phyloP scores from a whole-genome alignment of 305 asterid genomes.

The Lippia alba region DNA sequence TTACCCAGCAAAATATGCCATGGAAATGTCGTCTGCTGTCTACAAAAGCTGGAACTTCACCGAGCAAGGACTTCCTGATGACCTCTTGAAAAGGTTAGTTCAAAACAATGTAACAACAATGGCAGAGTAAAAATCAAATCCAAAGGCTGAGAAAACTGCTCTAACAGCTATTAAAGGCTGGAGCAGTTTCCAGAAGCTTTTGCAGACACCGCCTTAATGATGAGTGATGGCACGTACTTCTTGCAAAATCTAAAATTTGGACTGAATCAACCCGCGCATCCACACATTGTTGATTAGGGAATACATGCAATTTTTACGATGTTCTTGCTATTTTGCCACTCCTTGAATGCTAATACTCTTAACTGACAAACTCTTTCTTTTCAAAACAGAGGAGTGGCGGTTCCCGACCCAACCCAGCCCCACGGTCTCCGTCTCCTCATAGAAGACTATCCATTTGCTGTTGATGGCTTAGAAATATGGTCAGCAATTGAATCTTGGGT shows the following conservation, averaged over 20 bases:
- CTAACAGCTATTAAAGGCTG: neutral
- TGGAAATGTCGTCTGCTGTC: constrained; percentile 59
- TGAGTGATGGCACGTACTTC: too few species aligned
- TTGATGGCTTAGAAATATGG: constrained; percentile 94
- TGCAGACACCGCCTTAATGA: too few species aligned
- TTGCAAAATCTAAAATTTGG: too few species aligned
- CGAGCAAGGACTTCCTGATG: constrained; percentile 65
- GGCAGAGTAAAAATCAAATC: too few species aligned
- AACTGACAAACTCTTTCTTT: constrained; percentile 12
- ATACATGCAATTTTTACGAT: too few species aligned
- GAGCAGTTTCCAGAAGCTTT: neutral
- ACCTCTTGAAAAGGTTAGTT: constrained; percentile 55
- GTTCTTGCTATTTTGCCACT: too few species aligned
- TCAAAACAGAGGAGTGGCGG: constrained; percentile 82
- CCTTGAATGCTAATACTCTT: neutral
- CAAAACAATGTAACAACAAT: neutral
- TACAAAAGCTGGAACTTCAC: constrained; percentile 61
- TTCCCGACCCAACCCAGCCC: constrained; percentile 65
- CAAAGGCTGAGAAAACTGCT: too few species aligned
- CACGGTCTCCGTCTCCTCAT: constrained; percentile 72
- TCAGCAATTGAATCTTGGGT: constrained; percentile 88
- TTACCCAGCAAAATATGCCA: constrained; percentile 53
- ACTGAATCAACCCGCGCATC: too few species aligned
- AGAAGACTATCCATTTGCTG: constrained; percentile 90
- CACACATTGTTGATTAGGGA: too few species aligned